Evolutionary conservation across 768 basidiomycete species (phyloP).

Genomic region (Tricholoma matsutake): DNA sequence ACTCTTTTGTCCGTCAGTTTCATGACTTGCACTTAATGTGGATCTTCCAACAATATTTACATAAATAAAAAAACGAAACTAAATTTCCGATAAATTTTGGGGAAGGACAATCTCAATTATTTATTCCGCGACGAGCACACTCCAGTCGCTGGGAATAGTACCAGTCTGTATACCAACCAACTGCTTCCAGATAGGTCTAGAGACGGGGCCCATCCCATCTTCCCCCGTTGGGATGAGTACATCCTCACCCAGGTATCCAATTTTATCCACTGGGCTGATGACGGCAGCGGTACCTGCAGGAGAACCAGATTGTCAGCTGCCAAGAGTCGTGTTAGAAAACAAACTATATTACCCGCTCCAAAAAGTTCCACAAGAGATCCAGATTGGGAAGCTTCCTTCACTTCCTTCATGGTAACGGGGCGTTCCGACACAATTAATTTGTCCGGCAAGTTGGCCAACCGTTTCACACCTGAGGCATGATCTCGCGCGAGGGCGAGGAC

Average conservation of each 20-base stretch:
- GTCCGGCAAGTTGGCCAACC: conserved; percentile 49
- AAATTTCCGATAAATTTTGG: not conserved
- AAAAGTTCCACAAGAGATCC: conserved; percentile 79
- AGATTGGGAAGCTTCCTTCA: conserved; percentile 53
- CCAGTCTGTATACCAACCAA: conserved; percentile 84
- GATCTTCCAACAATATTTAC: no score
- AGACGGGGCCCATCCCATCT: conserved; percentile 81
- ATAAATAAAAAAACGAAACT: no score
- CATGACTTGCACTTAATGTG: no score
- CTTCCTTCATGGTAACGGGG: conserved; percentile 72
- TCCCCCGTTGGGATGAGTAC: conserved; percentile 59
- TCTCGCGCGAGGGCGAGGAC: conserved; percentile 68
- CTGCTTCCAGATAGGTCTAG: conserved; percentile 64
- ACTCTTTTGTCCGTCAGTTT: no score
- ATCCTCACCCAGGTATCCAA: conserved; percentile 70
- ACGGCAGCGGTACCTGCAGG: conserved; percentile 71
- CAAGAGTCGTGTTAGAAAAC: not conserved
- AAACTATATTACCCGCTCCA: conserved; percentile 54
- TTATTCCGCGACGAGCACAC: conserved; percentile 43
- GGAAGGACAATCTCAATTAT: not conserved
- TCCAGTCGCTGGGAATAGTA: conserved; percentile 76
- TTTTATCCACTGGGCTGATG: conserved; percentile 66
- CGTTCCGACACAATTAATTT: conserved; percentile 64
- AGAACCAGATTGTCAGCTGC: conserved; percentile 20
- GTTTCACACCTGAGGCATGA: conserved; percentile 47